Evolutionary conservation across 345 rosid genomes (phyloP).

Genomic region (Populus tremula): DNA sequence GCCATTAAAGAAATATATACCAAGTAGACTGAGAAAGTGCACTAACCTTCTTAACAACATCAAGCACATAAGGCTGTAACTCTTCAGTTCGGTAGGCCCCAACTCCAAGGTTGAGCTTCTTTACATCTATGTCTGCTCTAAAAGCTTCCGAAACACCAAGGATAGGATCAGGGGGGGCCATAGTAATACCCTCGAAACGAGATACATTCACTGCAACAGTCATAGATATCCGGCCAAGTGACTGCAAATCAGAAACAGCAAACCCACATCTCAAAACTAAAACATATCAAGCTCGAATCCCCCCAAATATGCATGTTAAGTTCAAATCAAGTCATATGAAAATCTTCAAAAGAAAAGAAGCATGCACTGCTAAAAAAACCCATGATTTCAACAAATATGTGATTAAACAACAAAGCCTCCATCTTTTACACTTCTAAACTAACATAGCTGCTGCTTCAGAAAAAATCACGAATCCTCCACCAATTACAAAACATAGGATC

Average conservation of each 20-base stretch:
- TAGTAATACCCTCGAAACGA: constrained; percentile 76
- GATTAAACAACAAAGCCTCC: background rate
- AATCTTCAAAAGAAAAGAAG: background rate
- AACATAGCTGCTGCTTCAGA: background rate
- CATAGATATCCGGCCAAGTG: constrained; percentile 61
- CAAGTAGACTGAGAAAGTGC: background rate
- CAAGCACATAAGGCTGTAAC: constrained; percentile 86
- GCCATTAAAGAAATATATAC: constrained; percentile 6
- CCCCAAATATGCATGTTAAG: background rate
- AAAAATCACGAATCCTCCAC: background rate
- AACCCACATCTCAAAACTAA: background rate
- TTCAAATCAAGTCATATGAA: background rate
- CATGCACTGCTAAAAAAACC: background rate
- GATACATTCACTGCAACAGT: constrained; percentile 58
- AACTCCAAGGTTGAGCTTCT: constrained; percentile 96
- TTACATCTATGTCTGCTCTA: constrained; percentile 69
- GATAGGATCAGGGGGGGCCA: constrained; percentile 99
- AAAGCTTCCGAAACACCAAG: constrained; percentile 97
- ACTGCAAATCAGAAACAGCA: constrained; percentile 44
- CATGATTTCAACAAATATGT: background rate
- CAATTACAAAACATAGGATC: background rate
- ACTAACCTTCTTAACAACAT: constrained; percentile 89
- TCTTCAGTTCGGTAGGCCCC: constrained; percentile 97
- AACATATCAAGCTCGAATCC: background rate
- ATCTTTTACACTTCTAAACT: background rate